Evolutionary conservation across 768 basidiomycete genomes (phyloP).

Genomic region (Boletus pseudopeckii): DNA sequence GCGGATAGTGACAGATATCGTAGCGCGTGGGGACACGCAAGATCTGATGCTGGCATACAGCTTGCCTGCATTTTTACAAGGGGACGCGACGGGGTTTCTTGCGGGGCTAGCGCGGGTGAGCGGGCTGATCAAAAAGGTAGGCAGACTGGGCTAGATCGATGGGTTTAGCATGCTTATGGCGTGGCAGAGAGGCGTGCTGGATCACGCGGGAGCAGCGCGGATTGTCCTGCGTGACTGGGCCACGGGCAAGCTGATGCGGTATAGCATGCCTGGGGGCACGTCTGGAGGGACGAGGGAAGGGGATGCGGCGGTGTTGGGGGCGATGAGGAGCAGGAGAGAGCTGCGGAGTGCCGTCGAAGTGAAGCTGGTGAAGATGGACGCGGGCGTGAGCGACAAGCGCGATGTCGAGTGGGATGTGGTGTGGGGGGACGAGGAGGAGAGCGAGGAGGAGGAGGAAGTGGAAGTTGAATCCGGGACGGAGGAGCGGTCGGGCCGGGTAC

Average conservation of each 20-base stretch:
- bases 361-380: constrained; percentile 56
- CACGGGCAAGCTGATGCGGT: constrained; percentile 67
- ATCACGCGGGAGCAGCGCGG: constrained; percentile 71
- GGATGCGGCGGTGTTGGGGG: constrained; percentile 50
- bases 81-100: constrained; percentile 71
- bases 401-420: constrained; percentile 38
- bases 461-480: neutral
- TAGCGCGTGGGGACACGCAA: constrained; percentile 64
- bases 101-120: constrained; percentile 71
- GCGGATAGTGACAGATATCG: constrained; percentile 59
- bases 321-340: constrained; percentile 58
- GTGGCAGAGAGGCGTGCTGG: constrained; percentile 63
- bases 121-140: constrained; percentile 75
- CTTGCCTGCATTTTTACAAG: constrained; percentile 71
- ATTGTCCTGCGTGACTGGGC: constrained; percentile 85
- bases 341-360: constrained; percentile 49
- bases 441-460: constrained; percentile 37
- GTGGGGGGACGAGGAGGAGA: constrained; percentile 39
- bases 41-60: constrained; percentile 90
- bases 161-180: constrained; percentile 9
- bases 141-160: constrained; percentile 6
- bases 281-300: constrained; percentile 20
- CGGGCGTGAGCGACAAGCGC: constrained; percentile 40
- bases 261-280: constrained; percentile 51
- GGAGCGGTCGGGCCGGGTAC: constrained; percentile 37